phyloP scores from a whole-genome alignment of 768 basidiomycete species.

The Cystofilobasidium macerans region DNA sequence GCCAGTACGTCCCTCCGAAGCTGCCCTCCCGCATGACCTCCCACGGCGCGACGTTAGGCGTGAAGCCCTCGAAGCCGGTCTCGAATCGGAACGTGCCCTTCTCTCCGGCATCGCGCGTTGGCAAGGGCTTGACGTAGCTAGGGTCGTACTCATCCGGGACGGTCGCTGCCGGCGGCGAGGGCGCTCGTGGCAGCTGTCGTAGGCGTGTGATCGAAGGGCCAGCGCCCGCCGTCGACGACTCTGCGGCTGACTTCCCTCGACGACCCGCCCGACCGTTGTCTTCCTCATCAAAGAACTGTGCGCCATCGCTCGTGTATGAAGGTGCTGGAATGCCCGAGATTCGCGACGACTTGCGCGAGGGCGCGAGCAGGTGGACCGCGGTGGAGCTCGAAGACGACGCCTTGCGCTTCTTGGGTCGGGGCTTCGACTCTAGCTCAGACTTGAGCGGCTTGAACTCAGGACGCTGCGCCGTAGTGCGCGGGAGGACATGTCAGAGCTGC shows the following conservation, averaged over 20 bases:
- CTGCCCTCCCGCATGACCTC: conserved; percentile 15
- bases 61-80: conserved; percentile 23
- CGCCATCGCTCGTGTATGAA: background rate
- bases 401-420: background rate
- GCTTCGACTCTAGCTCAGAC: background rate
- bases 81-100: conserved; percentile 14
- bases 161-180: background rate
- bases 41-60: conserved; percentile 20
- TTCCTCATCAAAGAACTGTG: background rate
- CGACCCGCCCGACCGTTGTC: background rate
- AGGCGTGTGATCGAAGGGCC: background rate
- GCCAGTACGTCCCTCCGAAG: conserved; percentile 20
- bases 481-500: background rate
- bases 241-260: background rate
- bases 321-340: conserved; percentile 8
- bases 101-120: background rate
- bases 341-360: conserved; percentile 17
- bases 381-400: background rate
- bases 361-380: background rate
- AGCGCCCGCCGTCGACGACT: background rate
- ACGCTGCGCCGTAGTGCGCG: background rate
- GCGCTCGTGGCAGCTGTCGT: conserved; percentile 3
- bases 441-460: background rate
- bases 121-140: background rate
- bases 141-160: conserved; percentile 14